Percentiles rank a stretch among this genome's conserved stretches.
Evolutionary conservation across 2,329 filamentous ascomycete genomes (phyloP).

Genomic region (Bipolaris bicolor): DNA sequence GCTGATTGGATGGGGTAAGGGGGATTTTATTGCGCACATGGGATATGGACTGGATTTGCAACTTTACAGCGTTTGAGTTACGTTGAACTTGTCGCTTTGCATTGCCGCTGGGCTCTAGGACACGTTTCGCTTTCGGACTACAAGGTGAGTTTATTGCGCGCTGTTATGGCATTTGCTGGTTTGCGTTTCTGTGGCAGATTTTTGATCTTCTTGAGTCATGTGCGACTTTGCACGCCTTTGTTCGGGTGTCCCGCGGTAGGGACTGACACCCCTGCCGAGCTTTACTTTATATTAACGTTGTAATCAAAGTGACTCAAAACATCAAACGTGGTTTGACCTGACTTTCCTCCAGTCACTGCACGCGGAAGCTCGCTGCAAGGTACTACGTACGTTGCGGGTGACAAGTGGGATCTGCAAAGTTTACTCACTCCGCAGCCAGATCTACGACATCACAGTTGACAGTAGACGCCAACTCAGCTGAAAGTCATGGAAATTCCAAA

Average conservation of each 20-base stretch:
- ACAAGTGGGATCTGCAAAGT: constrained; percentile 18
- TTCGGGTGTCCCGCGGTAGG: not conserved
- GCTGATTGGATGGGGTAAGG: not conserved
- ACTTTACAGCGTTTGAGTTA: not conserved
- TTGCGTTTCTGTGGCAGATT: constrained; percentile 5
- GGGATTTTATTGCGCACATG: not conserved
- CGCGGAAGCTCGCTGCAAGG: not conserved
- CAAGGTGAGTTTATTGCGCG: constrained; percentile 3
- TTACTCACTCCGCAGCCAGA: constrained; percentile 21
- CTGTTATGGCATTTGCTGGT: constrained; percentile 3
- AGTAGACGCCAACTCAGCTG: constrained; percentile 1
- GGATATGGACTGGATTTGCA: not conserved
- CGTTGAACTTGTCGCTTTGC: not conserved
- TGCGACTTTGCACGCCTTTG: constrained; percentile 17
- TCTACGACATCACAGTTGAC: constrained; percentile 10
- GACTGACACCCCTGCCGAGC: constrained; percentile 19
- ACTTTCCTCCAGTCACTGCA: not conserved
- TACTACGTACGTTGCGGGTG: constrained; percentile 3
- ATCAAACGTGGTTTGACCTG: not conserved
- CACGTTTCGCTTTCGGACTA: not conserved
- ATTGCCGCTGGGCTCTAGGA: too few species aligned
- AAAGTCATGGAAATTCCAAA: constrained; percentile 8
- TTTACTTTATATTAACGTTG: constrained; percentile 24
- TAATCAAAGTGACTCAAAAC: constrained; percentile 21
- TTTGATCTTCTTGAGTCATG: constrained; percentile 29